Percentiles rank a stretch among this genome's conserved stretches.
These are phyloP conservation scores for Monosporozyma servazzii DNA, from an alignment of 805 yeast species.

Conservation along the genomic window DNA sequence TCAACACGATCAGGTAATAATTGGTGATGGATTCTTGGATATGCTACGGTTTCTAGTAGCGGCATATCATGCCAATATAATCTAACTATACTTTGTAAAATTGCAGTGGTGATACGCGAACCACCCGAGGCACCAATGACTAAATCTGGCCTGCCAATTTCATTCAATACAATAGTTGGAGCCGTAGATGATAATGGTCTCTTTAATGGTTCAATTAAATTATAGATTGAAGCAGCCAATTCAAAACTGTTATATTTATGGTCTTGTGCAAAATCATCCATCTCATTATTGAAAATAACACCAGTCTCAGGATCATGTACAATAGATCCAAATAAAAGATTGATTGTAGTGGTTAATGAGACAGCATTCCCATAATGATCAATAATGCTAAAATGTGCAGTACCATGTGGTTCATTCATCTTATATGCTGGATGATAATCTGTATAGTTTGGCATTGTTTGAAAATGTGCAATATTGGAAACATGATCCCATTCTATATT, in stretches of 20 bases:
- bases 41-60: conserved; percentile 60
- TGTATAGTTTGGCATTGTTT: conserved; percentile 56
- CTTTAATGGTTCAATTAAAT: conserved; percentile 63
- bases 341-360: conserved; percentile 80
- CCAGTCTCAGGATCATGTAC: conserved; percentile 81
- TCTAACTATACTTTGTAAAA: conserved; percentile 72
- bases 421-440: conserved; percentile 76
- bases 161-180: conserved; percentile 58
- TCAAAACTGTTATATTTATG: conserved; percentile 64
- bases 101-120: conserved; percentile 71
- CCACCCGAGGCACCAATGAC: conserved; percentile 95
- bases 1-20: conserved; percentile 60
- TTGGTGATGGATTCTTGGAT: conserved; percentile 85
- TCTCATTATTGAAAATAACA: conserved; percentile 73
- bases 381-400: conserved; percentile 76
- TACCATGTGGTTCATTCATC: conserved; percentile 76
- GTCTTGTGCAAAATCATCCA: conserved; percentile 89
- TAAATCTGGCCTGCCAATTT: conserved; percentile 44
- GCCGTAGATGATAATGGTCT: conserved; percentile 80
- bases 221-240: conserved; percentile 70
- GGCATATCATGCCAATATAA: conserved; percentile 48
- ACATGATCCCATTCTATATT: conserved; percentile 7
- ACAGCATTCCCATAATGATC: conserved; percentile 74
- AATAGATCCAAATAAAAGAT: conserved; percentile 71
- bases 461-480: conserved; percentile 2